Evolutionary conservation across 1,139 yeast genomes (phyloP).

Genomic region (Sugiyamaella xylanicola): DNA sequence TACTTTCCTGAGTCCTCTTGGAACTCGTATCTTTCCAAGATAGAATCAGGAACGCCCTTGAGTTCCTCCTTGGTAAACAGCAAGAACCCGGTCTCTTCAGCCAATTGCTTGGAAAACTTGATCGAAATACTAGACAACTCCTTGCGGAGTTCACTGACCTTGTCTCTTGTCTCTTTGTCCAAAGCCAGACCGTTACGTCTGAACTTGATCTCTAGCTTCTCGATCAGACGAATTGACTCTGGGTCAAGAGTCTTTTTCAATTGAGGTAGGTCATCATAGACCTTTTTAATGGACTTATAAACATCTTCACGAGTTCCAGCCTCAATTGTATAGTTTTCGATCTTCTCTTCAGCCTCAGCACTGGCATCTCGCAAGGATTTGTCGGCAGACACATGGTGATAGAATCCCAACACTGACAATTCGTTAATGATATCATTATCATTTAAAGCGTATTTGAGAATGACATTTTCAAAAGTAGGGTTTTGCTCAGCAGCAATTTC

Average conservation of each 20-base stretch:
- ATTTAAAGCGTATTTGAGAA: slow-evolving; percentile 53
- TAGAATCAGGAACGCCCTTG: slow-evolving; percentile 71
- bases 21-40: slow-evolving; percentile 58
- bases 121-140: slow-evolving; percentile 59
- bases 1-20: slow-evolving; percentile 52
- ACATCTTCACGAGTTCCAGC: slow-evolving; percentile 69
- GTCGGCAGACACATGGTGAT: slow-evolving; percentile 66
- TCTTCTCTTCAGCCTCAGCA: slow-evolving; percentile 58
- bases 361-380: slow-evolving; percentile 71
- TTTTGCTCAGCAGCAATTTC: slow-evolving; percentile 50
- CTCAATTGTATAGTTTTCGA: slow-evolving; percentile 62
- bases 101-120: slow-evolving; percentile 63
- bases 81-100: slow-evolving; percentile 67
- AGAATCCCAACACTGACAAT: slow-evolving; percentile 59
- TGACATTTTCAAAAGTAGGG: slow-evolving; percentile 60
- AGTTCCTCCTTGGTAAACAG: slow-evolving; percentile 65
- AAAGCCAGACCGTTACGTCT: slow-evolving; percentile 69
- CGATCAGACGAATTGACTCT: slow-evolving; percentile 60
- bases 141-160: slow-evolving; percentile 60
- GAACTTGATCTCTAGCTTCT: slow-evolving; percentile 57
- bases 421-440: slow-evolving; percentile 52
- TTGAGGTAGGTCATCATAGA: slow-evolving; percentile 45
- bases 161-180: slow-evolving; percentile 55
- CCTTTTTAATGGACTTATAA: slow-evolving; percentile 57
- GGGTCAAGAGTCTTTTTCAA: slow-evolving; percentile 46